phyloP scores from a whole-genome alignment of 208 protist genomes.

The Trypanosoma avium region DNA sequence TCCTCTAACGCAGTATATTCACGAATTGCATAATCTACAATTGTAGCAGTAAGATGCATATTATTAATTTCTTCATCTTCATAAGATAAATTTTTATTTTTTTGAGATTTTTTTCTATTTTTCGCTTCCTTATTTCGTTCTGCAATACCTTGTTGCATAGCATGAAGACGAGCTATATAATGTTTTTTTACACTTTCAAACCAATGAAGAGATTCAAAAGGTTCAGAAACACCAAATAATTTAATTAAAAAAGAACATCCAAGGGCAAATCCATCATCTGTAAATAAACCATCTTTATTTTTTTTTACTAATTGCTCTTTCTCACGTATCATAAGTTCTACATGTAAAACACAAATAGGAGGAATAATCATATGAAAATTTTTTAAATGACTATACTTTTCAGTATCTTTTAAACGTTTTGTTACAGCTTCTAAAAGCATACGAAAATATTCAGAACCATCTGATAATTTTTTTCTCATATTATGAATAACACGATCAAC shows the following conservation, averaged over 20 bases:
- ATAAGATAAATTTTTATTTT: constrained; percentile 5
- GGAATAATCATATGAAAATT: constrained; percentile 96
- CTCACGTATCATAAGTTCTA: constrained; percentile 90
- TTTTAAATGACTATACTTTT: constrained; percentile 86
- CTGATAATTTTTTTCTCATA: constrained; percentile 88
- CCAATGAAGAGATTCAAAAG: constrained; percentile 96
- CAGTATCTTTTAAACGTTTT: constrained; percentile 40
- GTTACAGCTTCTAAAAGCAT: constrained; percentile 94
- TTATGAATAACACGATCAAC: constrained; percentile 78
- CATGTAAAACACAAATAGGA: constrained; percentile 92
- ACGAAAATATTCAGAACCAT: constrained; percentile 95
- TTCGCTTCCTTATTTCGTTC: constrained; percentile 21
- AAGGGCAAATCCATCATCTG: constrained; percentile 97
- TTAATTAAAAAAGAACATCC: constrained; percentile 94
- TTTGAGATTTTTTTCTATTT: constrained; percentile 6
- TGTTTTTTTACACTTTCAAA: constrained; percentile 73
- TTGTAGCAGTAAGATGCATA: constrained; percentile 63
- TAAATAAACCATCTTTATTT: constrained; percentile 89
- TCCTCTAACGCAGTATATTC: constrained; percentile 68
- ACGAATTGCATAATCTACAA: constrained; percentile 47
- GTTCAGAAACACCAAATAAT: constrained; percentile 90
- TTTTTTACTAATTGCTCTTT: constrained; percentile 95
- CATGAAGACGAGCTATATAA: constrained; percentile 31
- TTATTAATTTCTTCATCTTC: constrained; percentile 48
- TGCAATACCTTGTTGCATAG: constrained; percentile 32